Percentiles rank a stretch among this genome's conserved stretches.
phyloP scores from a whole-genome alignment of 192 early-diverging fungal genomes.

The Allomyces macrogynus region DNA sequence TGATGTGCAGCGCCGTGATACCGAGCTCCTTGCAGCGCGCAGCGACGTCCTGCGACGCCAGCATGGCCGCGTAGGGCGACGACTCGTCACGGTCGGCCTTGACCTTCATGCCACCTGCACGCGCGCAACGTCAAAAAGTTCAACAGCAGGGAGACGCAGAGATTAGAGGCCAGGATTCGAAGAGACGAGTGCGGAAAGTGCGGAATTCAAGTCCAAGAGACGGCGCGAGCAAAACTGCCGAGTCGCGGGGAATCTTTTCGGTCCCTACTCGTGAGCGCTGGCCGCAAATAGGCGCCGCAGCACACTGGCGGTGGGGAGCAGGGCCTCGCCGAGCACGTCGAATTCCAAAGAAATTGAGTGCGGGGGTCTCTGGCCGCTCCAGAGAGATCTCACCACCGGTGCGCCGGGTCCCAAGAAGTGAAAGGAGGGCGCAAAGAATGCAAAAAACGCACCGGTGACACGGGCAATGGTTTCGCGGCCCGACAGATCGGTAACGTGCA shows the following conservation, averaged over 20 bases:
- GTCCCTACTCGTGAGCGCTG: neutral
- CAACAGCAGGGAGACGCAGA: no score
- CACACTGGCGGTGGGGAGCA: no score
- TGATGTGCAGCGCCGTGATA: constrained; percentile 98
- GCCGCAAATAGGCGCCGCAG: constrained; percentile 2
- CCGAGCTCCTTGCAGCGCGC: constrained; percentile 97
- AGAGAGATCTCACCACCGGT: neutral
- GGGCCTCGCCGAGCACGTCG: no score
- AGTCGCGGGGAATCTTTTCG: neutral
- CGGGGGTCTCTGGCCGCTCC: no score
- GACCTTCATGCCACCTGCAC: constrained; percentile 98
- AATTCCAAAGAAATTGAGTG: no score
- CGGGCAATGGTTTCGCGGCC: constrained; percentile 97
- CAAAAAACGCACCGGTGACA: constrained; percentile 70
- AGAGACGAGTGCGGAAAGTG: constrained; percentile 1
- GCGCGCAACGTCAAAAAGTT: neutral
- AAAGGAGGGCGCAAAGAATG: neutral
- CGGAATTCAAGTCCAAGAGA: no score
- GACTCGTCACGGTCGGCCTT: constrained; percentile 99
- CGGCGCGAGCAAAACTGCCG: no score
- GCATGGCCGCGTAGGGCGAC: constrained; percentile 99
- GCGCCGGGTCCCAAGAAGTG: constrained; percentile 2
- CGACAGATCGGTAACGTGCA: constrained; percentile 99
- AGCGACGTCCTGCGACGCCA: constrained; percentile 98
- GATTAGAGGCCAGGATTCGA: constrained; percentile 2